phyloP scores from a whole-genome alignment of 805 yeast species.

The Sungouiozyma ichnusensis region DNA sequence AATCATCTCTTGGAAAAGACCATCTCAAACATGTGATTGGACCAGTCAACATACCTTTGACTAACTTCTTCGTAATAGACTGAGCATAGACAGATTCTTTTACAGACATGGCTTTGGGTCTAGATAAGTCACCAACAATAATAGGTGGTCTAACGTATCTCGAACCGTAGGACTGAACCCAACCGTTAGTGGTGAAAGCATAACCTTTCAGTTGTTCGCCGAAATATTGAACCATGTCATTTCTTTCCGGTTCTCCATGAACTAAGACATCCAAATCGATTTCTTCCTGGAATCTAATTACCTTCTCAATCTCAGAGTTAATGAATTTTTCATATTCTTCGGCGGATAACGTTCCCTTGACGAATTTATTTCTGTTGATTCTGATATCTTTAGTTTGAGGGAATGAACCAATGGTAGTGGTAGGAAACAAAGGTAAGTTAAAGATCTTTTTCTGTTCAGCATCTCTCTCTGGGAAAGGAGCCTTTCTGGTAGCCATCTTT shows the following conservation, averaged over 20 bases:
- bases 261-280: constrained; percentile 96
- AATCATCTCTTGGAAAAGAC: constrained; percentile 99
- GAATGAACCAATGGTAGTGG: constrained; percentile 99
- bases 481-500: constrained; percentile 70
- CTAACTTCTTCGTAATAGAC: constrained; percentile 87
- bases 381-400: constrained; percentile 99
- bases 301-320: constrained; percentile 90
- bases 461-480: constrained; percentile 80
- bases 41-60: constrained; percentile 99
- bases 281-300: constrained; percentile 98
- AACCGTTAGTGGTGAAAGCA: constrained; percentile 97
- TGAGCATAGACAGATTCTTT: constrained; percentile 99
- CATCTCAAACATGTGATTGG: constrained; percentile 99
- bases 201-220: constrained; percentile 98
- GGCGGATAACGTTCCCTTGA: constrained; percentile 91
- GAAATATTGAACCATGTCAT: constrained; percentile 99
- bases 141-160: constrained; percentile 99
- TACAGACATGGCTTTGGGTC: constrained; percentile 97
- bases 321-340: constrained; percentile 95
- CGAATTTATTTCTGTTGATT: constrained; percentile 94
- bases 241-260: constrained; percentile 99
- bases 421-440: constrained; percentile 98
- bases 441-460: constrained; percentile 76
- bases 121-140: constrained; percentile 96
- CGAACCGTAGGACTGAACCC: constrained; percentile 99